Base-by-base conservation (phyloP, 257 asterid species). In the Ocimum tenuiflorum region DNA sequence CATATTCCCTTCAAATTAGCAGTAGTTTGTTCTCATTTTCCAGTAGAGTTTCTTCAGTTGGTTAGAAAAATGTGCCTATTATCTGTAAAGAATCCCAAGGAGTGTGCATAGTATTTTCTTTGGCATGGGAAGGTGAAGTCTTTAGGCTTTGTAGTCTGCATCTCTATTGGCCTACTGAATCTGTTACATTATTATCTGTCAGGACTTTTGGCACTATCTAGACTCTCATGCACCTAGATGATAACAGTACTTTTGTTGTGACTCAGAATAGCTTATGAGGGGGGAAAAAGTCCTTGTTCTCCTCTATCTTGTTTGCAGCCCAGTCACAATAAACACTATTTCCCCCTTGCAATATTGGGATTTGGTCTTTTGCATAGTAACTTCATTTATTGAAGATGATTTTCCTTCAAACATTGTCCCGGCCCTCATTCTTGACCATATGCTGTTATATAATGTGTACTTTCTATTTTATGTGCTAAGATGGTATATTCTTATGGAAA, bases 401-500 rank as follows among this genome's bases (percentile, higher is more conserved):
- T 6, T 24, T 35, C 39, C 13, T 48, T 17, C n/a, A 47, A 63
- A 27, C n/a, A 13, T 19, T 55, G 31, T 9, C 47, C 3, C 7
- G 20, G 15, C 27, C 73, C 33, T 65, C 43, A 57, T 72, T 63
- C 41, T 19, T 22, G 67, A 13, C 41, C 9, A 35, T 57, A 39
- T 60, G 41, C 43, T 17, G 45, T 42, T 56, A 45, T 62, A 14
- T 55, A 72, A 60, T 63, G 42, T 66, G 36, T 65, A 31, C 31
- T 29, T 58, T 29, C 50, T 65, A 31, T 31, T 31, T 36, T 38
- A 43, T 19, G 14, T 4, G 49, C 18, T 43, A 43, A 43, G 49
- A 43, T 4, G 8, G 19, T 15, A 43, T 43, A 13, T 43, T 43
- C 8, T 43, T 13, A 43, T 2, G 0, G 3, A 13, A 27, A 58